Base-by-base conservation (phyloP, 2,329 filamentous ascomycete species). In the Aspergillus fijiensis region DNA sequence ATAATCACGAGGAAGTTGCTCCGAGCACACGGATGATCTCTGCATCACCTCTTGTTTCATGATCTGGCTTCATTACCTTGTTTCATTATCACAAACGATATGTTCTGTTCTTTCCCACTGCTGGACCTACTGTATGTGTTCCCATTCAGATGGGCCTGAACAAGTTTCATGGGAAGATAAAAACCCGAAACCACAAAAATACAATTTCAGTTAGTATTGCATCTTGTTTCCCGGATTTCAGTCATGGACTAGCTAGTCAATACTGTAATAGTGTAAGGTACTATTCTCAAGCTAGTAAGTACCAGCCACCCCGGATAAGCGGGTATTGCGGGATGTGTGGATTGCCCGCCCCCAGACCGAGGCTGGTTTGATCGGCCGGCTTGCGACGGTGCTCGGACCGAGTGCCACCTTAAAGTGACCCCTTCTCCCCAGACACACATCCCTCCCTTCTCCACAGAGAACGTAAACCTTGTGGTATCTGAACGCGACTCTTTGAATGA, bases 401-500 rank as follows among this genome's bases (percentile, higher is more conserved):
- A 45, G 39, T 45, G 14, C 39, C 39, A 45, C 39, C 39, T 45
- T 45, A 45, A 45, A 45, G 14, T 45, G 39, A 45, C 39, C 39
- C 39, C 39, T 5, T 45, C 39, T 19, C 39, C 39, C n/a, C 39
- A 19, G 39, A 45, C 16, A 35, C 33, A 35, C 33, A 16, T 35
- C 39, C 39, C 14, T 7, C 39, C 39, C 39, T 35, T 35, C 33
- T 45, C 39, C 14, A 45, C 39, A 9, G 5, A n/a, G 14, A 45
- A 16, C 6, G 14, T 5, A 45, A 16, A 45, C 14, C 39, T 19
- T 45, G 16, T 6, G 16, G 39, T 45, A n/a, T 45, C n/a, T 6
- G 2, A 45, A 9, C 6, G 3, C 16, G 2, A 19, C 5, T 35
- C 33, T 7, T 19, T 45, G 5, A 3, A 66, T 54, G 23, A 78